phyloP scores from a whole-genome alignment of 331 rosid genomes.

The Acacia concinna region DNA sequence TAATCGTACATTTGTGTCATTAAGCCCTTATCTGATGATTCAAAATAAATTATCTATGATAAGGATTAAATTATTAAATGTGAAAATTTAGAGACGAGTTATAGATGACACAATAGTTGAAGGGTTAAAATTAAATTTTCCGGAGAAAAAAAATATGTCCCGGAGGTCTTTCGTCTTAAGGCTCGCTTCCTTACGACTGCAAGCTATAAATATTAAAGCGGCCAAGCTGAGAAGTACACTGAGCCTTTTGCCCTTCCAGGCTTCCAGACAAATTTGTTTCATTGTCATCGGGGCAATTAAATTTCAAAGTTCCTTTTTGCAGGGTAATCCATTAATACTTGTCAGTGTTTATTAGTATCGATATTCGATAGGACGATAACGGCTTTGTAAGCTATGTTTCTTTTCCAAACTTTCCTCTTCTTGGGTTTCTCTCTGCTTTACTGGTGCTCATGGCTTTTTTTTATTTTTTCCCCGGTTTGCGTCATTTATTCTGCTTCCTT shows the following conservation, averaged over 20 bases:
- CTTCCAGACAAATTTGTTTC: neutral
- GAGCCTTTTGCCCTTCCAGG: neutral
- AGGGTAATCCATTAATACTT: conserved; percentile 27
- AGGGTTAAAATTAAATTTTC: too few relatives aligned
- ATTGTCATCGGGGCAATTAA: neutral
- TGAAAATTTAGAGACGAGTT: too few relatives aligned
- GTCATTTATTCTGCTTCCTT: neutral
- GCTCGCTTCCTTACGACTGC: too few relatives aligned
- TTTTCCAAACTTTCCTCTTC: neutral
- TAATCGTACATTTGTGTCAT: too few relatives aligned
- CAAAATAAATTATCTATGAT: too few relatives aligned
- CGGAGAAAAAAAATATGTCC: too few relatives aligned
- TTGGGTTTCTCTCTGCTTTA: neutral
- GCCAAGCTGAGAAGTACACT: neutral
- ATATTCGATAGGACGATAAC: neutral
- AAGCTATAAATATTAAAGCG: neutral
- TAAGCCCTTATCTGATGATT: too few relatives aligned
- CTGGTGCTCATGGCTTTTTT: neutral
- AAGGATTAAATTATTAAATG: too few relatives aligned
- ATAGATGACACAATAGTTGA: too few relatives aligned
- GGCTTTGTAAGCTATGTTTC: neutral
- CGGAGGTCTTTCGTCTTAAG: too few relatives aligned
- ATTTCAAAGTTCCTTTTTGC: neutral
- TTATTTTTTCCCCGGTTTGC: neutral
- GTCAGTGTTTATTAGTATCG: neutral